These are phyloP conservation scores for Spencermartinsiella ligniputridi DNA, from an alignment of 1,139 yeast genomes.

Conservation along the genomic window DNA sequence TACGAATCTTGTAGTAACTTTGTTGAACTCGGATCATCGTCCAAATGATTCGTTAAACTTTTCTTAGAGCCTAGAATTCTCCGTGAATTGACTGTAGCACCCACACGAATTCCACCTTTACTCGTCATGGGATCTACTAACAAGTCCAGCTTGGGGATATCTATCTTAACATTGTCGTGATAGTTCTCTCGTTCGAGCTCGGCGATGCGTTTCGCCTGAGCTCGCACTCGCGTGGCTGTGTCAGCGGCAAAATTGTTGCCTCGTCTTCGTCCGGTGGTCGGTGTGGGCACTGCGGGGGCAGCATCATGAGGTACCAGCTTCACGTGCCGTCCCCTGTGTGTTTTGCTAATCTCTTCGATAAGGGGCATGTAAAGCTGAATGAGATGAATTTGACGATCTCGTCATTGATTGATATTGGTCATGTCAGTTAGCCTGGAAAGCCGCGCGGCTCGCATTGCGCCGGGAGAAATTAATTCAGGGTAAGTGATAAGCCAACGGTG, in stretches of 20 bases:
- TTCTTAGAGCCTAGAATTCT: slow-evolving; percentile 39
- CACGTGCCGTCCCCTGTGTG: slow-evolving; percentile 1
- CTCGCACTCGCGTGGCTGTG: slow-evolving; percentile 28
- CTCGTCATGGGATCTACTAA: slow-evolving; percentile 8
- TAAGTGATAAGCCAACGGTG: too few species aligned
- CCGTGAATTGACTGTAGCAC: slow-evolving; percentile 32
- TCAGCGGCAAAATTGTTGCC: slow-evolving; percentile 15
- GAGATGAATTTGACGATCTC: neutral
- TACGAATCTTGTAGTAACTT: slow-evolving; percentile 29
- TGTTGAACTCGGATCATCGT: slow-evolving; percentile 38
- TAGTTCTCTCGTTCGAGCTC: slow-evolving; percentile 41
- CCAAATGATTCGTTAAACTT: slow-evolving; percentile 38
- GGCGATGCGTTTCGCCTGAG: slow-evolving; percentile 31
- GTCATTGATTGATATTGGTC: too few species aligned
- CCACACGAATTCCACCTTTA: slow-evolving; percentile 14
- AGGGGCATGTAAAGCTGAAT: too few species aligned
- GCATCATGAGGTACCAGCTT: neutral
- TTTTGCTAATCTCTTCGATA: slow-evolving; percentile 10
- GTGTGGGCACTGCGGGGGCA: neutral
- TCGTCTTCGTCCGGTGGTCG: neutral
- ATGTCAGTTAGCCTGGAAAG: too few species aligned
- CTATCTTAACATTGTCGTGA: slow-evolving; percentile 36
- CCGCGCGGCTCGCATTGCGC: too few species aligned
- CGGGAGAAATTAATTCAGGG: too few species aligned
- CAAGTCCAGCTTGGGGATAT: slow-evolving; percentile 34